Evolutionary conservation across 2,329 filamentous ascomycete species (phyloP), one percentile per base, ranked within the genome.

Genomic region (Trichophyton equinum): DNA sequence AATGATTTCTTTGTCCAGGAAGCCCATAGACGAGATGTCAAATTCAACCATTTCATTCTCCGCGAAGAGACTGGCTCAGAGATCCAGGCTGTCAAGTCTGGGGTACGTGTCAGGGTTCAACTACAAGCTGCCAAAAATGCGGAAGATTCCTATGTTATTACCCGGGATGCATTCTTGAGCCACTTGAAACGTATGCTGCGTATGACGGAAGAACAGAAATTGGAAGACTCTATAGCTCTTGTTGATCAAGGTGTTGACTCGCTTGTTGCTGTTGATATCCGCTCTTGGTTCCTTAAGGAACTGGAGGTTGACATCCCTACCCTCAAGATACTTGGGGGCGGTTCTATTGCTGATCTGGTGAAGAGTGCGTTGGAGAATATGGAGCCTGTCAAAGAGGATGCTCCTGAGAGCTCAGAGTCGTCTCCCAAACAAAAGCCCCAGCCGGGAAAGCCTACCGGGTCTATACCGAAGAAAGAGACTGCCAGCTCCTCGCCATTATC

Each of bases 241-340:
- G 36, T 53, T 46, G 63, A 62, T 3, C 56, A 59, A 1, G 64
- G 64, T 20, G 59, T 65, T 11, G 63, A 65, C 20, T 65, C 64
- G 11, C 59, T 65, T 4, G 57, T 65, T 18, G 64, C 63, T 6
- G 61, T 65, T 8, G 63, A 65, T 9, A 58, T 65, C 9, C 44
- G 63, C 15, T 61, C 58, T 36, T 65, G 64, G 64, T 62, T 65
- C 38, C 25, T 60, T 4, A 62, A 62, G 25, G 63, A 65, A 18
- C 30, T 65, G 11, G 58, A 47, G 15, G 58, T 61, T 11, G 62
- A 65, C 38, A 60, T 65, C 18, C 60, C 64, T 1, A 60, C 64
- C 4, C 60, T 65, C 8, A 56, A 61, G 25, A 59, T 65, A 15
- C 30, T 64, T 27, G 49, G 59, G 6, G 60, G 61, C 11, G 44